Base-by-base conservation (phyloP, 305 asterid genomes). In the Solanum aculeatissimum region DNA sequence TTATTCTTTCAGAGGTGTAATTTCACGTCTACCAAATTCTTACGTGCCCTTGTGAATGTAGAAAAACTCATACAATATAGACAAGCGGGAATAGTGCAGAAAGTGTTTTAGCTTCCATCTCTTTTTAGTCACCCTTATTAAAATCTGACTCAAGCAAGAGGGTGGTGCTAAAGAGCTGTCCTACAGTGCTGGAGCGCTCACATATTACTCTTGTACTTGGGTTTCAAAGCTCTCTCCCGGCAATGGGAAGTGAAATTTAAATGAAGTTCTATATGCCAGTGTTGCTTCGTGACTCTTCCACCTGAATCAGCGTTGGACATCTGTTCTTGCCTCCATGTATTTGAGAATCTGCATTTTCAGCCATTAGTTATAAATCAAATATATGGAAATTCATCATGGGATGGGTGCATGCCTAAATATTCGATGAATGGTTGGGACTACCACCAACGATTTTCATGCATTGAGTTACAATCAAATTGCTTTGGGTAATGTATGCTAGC, bases 1-100 rank as follows among this genome's bases (percentile, higher is more conserved):
- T 38, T 83, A 88, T 83, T 88, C 87, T 78, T 60, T 80, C 77
- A 18, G 87, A 80, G 80, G 81, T 84, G 70, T 57, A 85, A 85
- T 62, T 83, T 80, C 11, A 8, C 53, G 53, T 16, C 70, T 74
- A 27, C 69, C 78, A 75, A 83, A 83, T 78, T 63, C 60, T 63
- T 84, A 32, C 62, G 35, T 80, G 53, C 83, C 83, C 54, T 85
- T 72, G 87, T 85, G 86, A 63, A 72, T 69, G 85, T 83, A 85
- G 66, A 78, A 53, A 78, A 42, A 53, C 9, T 53, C 32, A 32
- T 53, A 77, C 65, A 32, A 53, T 51, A 53, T 53, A 53, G 32
- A 53, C 14, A 78, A 53, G 83, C 4, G 32, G 66, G 68, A 53
- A 6, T 53, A 78, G 49, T 1, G 51, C n/a, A 78, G 66, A 19